Percentiles rank a stretch among this genome's conserved stretches.
These are phyloP conservation scores for Wickerhamomyces sp. DNA, from an alignment of 1,139 yeast genomes.

Conservation along the genomic window DNA sequence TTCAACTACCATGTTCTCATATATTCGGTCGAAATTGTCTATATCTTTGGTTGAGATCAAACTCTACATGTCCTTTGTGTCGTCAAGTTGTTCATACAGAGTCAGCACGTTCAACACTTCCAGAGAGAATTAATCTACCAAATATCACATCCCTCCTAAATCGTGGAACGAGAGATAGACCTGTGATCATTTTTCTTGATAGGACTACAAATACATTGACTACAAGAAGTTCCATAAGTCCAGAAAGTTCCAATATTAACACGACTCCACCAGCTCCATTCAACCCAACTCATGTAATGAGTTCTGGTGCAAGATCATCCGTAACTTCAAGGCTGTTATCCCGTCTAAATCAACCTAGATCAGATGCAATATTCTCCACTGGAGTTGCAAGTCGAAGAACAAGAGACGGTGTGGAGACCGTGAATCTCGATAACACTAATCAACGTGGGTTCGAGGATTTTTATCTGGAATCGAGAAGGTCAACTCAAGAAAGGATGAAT, in stretches of 20 bases:
- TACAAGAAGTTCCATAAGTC: constrained; percentile 4
- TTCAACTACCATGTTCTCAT: constrained; percentile 78
- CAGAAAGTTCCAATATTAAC: background rate
- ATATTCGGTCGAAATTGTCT: constrained; percentile 72
- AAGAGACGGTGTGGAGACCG: constrained; percentile 42
- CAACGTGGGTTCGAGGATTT: constrained; percentile 6
- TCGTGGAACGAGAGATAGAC: constrained; percentile 22
- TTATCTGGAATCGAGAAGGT: constrained; percentile 14
- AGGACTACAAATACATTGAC: constrained; percentile 15
- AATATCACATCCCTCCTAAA: constrained; percentile 30
- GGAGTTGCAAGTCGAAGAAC: constrained; percentile 53
- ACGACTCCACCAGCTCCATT: background rate
- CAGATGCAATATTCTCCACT: constrained; percentile 33
- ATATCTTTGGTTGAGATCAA: constrained; percentile 65
- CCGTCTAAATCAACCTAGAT: constrained; percentile 2
- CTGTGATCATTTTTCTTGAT: constrained; percentile 22
- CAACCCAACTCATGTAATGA: background rate
- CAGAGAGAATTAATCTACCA: constrained; percentile 29
- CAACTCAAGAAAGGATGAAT: constrained; percentile 12
- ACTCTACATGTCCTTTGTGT: constrained; percentile 78
- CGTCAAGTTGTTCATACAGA: constrained; percentile 48
- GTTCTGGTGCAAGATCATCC: constrained; percentile 6
- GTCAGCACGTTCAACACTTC: constrained; percentile 19
- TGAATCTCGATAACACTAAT: constrained; percentile 8
- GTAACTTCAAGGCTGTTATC: constrained; percentile 6